phyloP scores from a whole-genome alignment of 1,139 yeast genomes.

The Blastobotrys illinoisensis region DNA sequence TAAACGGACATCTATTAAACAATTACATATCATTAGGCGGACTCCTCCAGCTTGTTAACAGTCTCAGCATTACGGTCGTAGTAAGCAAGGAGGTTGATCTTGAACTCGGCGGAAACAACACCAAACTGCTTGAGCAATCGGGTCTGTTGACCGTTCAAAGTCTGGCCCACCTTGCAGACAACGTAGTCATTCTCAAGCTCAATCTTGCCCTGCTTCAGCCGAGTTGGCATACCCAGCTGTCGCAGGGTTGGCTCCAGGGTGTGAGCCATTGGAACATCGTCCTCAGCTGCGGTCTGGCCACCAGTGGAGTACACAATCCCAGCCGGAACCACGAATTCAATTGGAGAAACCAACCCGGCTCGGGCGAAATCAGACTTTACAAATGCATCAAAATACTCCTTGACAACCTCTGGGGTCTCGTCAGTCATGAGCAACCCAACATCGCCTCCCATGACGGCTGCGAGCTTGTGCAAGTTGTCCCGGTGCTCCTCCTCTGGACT shows the following conservation, averaged over 20 bases:
- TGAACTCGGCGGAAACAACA: constrained; percentile 86
- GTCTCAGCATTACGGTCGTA: constrained; percentile 38
- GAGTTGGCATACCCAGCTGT: constrained; percentile 86
- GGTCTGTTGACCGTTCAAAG: constrained; percentile 86
- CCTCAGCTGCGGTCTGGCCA: constrained; percentile 83
- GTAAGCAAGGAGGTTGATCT: constrained; percentile 70
- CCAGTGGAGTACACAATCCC: constrained; percentile 94
- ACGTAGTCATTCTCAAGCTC: constrained; percentile 66
- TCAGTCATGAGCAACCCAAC: constrained; percentile 85
- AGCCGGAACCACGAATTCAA: constrained; percentile 77
- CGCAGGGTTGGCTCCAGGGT: constrained; percentile 90
- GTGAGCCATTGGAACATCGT: constrained; percentile 95
- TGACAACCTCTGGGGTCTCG: constrained; percentile 79
- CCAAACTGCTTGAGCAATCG: constrained; percentile 92
- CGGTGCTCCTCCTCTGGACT: constrained; percentile 84
- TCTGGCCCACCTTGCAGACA: constrained; percentile 77
- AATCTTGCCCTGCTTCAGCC: constrained; percentile 83
- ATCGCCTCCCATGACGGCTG: constrained; percentile 59
- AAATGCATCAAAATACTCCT: constrained; percentile 74
- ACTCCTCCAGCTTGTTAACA: constrained; percentile 11
- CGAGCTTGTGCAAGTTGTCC: constrained; percentile 68
- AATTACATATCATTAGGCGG: not conserved
- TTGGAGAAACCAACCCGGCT: constrained; percentile 79
- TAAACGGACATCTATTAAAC: not conserved
- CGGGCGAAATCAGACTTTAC: constrained; percentile 80